phyloP scores from a whole-genome alignment of 805 yeast species.

The Clavispora santaluciae region DNA sequence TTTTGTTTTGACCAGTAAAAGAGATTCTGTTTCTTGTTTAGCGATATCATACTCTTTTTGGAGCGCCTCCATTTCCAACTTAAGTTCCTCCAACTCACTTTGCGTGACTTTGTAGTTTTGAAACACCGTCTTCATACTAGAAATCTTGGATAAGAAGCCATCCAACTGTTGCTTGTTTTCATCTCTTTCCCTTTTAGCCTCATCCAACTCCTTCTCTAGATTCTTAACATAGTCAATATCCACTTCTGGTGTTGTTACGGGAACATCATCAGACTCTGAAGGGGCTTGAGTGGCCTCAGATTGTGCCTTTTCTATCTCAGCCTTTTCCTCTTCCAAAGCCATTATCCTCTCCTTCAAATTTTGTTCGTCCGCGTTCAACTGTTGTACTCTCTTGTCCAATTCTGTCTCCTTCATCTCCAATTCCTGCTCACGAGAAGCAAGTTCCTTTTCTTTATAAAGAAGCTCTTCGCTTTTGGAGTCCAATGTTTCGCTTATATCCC shows the following conservation, averaged over 20 bases:
- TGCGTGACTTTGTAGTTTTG: conserved; percentile 69
- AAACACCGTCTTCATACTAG: conserved; percentile 71
- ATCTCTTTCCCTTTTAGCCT: conserved; percentile 43
- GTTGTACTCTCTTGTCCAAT: neutral
- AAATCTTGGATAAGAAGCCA: conserved; percentile 53
- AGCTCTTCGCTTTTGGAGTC: neutral
- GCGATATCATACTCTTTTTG: conserved; percentile 23
- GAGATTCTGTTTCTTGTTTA: conserved; percentile 15
- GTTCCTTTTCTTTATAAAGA: neutral
- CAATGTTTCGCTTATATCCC: neutral
- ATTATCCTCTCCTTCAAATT: neutral
- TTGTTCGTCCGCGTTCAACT: neutral
- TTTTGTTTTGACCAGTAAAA: conserved; percentile 4
- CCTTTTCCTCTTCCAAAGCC: neutral
- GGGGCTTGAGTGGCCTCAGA: neutral
- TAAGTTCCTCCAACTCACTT: conserved; percentile 49
- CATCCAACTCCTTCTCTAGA: conserved; percentile 8
- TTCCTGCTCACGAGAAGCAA: too few species aligned
- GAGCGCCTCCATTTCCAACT: conserved; percentile 29
- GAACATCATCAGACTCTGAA: neutral
- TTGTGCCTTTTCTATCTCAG: neutral
- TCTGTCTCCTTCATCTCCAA: too few species aligned
- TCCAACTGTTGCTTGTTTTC: conserved; percentile 58
- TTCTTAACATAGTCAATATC: neutral
- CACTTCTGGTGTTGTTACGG: neutral